Base-by-base conservation (phyloP, 1,139 yeast genomes). In the Protomyces lactucae-debilis region DNA sequence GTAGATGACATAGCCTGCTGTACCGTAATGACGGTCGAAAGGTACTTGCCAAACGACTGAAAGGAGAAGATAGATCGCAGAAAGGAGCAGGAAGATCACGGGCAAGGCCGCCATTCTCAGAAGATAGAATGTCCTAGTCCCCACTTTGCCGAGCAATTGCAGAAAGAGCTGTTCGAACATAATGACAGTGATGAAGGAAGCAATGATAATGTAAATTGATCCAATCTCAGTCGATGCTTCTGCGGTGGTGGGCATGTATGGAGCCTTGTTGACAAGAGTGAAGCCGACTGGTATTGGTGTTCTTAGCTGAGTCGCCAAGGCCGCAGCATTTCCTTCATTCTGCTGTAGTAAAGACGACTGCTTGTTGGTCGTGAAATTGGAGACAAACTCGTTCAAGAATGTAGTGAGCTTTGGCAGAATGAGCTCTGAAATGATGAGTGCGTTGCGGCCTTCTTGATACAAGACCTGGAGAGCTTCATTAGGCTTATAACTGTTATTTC, bases 171-270 rank as follows among this genome's bases (percentile, higher is more conserved):
- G 82, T 23, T 77, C 78, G 72, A 85, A 85, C 72, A 86, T 80
- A 66, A 83, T 81, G 71, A 85, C 80, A 68, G 83, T 84, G 75
- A 82, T 80, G 68, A 83, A 79, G 1, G 95, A 84, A 65, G 88
- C 75, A 73, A 89, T 85, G 69, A 89, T 82, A 73, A 86, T 78
- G 74, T 84, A 88, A 74, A 89, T 87, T 66, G 87, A 78, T 59
- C 96, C 96, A 69, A 88, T 85, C 73, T 67, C 69, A n/a, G 66
- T 67, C 21, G 66, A 63, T 10, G 69, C 69, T 21, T 53, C 57
- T 1, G 63, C 64, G 12, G 59, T 54, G n/a, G 45, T 43, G 10
- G 64, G 64, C 12, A 45, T 28, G 25, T 55, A 55, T 12, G 59
- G 64, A 23, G 59, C 59, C 5, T 12, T n/a, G 39, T 60, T 60